These are phyloP conservation scores for Phytophthora hibernalis DNA, from an alignment of 352 stramenopile species.

Conservation along the genomic window DNA sequence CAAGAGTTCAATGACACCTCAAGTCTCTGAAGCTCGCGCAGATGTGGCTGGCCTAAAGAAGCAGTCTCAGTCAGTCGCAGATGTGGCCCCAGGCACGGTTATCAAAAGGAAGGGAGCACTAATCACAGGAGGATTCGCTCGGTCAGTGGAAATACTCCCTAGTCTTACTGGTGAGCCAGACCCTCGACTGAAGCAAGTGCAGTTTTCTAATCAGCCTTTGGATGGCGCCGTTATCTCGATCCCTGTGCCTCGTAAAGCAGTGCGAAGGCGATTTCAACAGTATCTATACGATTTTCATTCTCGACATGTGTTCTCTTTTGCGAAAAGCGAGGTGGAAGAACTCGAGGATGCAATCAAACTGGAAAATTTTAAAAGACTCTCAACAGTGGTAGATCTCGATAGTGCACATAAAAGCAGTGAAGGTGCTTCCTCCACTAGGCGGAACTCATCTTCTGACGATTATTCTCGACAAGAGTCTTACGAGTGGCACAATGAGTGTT, in stretches of 20 bases:
- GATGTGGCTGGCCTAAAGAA: constrained; percentile 2
- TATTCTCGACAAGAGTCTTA: background rate
- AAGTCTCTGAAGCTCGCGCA: background rate
- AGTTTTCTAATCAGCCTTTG: constrained; percentile 8
- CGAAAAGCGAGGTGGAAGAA: constrained; percentile 24
- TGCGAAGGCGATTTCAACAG: constrained; percentile 48
- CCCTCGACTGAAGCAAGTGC: constrained; percentile 16
- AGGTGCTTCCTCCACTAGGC: background rate
- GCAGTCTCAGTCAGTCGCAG: background rate
- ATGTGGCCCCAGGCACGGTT: background rate
- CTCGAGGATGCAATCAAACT: constrained; percentile 4
- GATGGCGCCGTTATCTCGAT: constrained; percentile 1
- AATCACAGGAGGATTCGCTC: background rate
- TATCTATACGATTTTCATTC: constrained; percentile 75
- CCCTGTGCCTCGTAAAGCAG: constrained; percentile 16
- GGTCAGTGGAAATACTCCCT: constrained; percentile 13
- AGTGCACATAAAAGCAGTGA: background rate
- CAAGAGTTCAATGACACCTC: constrained; percentile 3
- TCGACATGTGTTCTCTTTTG: constrained; percentile 62
- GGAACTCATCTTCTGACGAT: background rate
- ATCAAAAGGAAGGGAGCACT: constrained; percentile 17
- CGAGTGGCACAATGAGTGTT: constrained; percentile 31
- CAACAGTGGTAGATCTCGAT: background rate
- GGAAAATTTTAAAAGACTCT: background rate
- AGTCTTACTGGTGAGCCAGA: constrained; percentile 3